Evolutionary conservation across 106 monocot genomes (phyloP).

Genomic region (Platanthera guangdongensis): DNA sequence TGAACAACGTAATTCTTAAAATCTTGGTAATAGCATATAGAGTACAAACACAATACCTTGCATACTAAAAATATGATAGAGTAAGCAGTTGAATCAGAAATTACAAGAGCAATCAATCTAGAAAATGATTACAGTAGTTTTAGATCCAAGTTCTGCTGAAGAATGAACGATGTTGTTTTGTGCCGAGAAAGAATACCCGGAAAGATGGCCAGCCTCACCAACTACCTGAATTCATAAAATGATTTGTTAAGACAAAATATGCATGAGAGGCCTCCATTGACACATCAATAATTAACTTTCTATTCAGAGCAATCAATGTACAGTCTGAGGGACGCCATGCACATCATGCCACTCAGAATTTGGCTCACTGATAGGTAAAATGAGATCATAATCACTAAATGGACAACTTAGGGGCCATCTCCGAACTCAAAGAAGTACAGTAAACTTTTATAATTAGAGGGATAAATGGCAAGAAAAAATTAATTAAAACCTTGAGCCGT

Average conservation of each 20-base stretch:
- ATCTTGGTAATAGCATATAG: background rate
- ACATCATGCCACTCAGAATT: background rate
- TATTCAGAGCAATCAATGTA: background rate
- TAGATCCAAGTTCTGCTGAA: conserved; percentile 77
- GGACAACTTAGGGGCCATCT: background rate
- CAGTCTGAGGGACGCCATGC: background rate
- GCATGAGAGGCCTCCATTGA: background rate
- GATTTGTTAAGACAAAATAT: background rate
- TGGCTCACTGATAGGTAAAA: background rate
- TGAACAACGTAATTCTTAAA: background rate
- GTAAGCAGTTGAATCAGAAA: background rate
- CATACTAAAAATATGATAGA: background rate
- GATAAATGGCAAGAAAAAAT: background rate
- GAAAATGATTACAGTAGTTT: conserved; percentile 74
- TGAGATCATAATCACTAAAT: background rate
- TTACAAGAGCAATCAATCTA: background rate
- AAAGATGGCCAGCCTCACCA: conserved; percentile 88
- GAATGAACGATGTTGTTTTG: conserved; percentile 93
- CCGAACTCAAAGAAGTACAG: background rate
- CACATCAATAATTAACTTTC: background rate
- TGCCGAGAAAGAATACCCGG: conserved; percentile 86
- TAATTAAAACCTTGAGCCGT: background rate
- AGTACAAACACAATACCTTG: background rate
- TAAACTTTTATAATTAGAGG: background rate
- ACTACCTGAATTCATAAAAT: conserved; percentile 47